Evolutionary conservation across 495 filamentous ascomycete genomes (phyloP), one percentile per base, ranked within the genome.

Genomic region (Pyrenula aspistea): DNA sequence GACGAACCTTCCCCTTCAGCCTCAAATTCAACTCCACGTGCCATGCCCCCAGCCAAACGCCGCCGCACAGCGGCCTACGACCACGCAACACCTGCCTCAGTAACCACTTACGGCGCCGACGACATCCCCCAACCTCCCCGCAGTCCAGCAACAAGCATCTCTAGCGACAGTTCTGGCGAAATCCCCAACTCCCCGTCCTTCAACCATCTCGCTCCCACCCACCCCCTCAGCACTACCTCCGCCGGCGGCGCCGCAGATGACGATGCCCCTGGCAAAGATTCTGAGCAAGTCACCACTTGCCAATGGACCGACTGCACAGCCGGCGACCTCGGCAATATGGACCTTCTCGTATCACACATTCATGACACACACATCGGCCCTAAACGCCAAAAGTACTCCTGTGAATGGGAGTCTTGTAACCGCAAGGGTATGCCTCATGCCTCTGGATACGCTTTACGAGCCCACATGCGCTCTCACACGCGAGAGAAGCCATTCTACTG

Each of bases 401-500:
- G 93, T 70, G 91, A 97, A 69, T 98, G 93, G 93, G 80, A 77
- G 22, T 91, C 92, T 57, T 98, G 93, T 66, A 76, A 72, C 55
- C 74, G 91, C 53, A 95, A 95, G 73, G 89, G 90, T 53, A 80
- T 88, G 71, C 82, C 87, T 15, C 93, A 98, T 72, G 91, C 92
- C 2, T 95, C 89, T 63, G 94, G 88, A 11, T 98, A 98, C 72
- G 93, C 93, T 12, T 73, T 98, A 59, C 87, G 90, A 65, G 93
- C 94, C 22, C 93, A 98, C 70, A 96, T 97, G 91, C 72, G 93
- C 66, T 95, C 89, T 65, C 93, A 98, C 71, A 98, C 93, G 1
- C 82, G 91, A 67, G 94, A 98, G 74, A 98, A 98, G 70, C 93
- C 93, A 0, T 98, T 97, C 63, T 97, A 95, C 69, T 98, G 93